phyloP scores from a whole-genome alignment of 139 green algal species.

The Micractinium sp. region DNA sequence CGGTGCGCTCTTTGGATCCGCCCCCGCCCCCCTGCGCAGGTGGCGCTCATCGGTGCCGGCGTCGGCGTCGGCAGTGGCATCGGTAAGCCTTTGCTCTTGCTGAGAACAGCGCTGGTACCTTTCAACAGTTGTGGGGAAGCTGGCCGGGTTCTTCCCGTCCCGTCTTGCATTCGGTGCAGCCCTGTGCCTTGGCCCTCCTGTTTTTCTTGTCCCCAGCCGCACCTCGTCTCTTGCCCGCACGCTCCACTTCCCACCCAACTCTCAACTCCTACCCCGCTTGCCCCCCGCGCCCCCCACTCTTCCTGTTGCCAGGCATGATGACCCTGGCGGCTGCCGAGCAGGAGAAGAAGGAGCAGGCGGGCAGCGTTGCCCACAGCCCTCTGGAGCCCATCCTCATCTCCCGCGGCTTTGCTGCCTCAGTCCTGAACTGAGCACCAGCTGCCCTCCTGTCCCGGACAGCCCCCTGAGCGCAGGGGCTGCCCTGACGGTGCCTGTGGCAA shows the following conservation, averaged over 20 bases:
- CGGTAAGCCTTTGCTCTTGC: background rate
- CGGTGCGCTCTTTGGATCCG: too few species aligned
- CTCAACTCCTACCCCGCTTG: too few species aligned
- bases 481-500: background rate
- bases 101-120: background rate
- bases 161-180: too few species aligned
- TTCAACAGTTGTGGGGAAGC: background rate
- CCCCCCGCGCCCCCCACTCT: background rate
- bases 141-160: too few species aligned
- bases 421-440: constrained; percentile 7
- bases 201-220: background rate
- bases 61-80: constrained; percentile 61
- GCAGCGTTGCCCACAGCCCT: background rate
- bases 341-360: constrained; percentile 46
- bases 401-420: constrained; percentile 25
- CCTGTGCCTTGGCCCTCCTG: too few species aligned
- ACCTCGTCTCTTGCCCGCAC: background rate
- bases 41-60: constrained; percentile 57
- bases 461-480: too few species aligned
- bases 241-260: too few species aligned
- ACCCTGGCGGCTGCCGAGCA: constrained; percentile 50
- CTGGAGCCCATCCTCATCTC: background rate
- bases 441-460: too few species aligned
- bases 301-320: constrained; percentile 47
- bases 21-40: background rate